Evolutionary conservation across 331 rosid genomes (phyloP).

Genomic region (Malus hybrid): DNA sequence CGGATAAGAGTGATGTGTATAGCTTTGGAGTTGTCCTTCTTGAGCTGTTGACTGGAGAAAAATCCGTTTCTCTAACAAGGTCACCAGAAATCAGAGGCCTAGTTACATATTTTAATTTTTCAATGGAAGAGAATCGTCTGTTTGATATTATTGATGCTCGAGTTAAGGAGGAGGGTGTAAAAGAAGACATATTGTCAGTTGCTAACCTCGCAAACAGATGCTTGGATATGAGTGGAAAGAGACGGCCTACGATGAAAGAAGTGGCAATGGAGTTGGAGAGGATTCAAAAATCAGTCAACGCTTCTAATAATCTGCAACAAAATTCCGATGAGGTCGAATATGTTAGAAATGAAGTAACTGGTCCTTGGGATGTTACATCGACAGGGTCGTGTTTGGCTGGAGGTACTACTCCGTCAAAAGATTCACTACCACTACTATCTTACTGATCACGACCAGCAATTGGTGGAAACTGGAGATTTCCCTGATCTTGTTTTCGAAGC

Average conservation of each 20-base stretch:
- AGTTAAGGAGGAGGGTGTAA: background rate
- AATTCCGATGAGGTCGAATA: background rate
- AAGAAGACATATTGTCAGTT: background rate
- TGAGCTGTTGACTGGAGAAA: constrained; percentile 16
- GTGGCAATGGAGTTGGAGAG: constrained; percentile 14
- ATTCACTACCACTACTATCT: background rate
- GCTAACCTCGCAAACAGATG: constrained; percentile 11
- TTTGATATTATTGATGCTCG: constrained; percentile 9
- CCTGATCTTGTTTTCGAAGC: too few relatives aligned
- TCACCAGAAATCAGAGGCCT: constrained; percentile 11
- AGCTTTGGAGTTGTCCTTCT: constrained; percentile 19
- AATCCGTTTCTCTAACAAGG: background rate
- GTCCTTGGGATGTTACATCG: constrained; percentile 5
- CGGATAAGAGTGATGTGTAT: constrained; percentile 17
- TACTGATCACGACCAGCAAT: too few relatives aligned
- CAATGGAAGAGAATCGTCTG: background rate
- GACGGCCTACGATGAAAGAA: constrained; percentile 21
- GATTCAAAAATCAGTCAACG: background rate
- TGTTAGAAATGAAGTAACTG: background rate
- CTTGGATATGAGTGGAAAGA: constrained; percentile 13
- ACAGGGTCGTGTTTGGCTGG: background rate
- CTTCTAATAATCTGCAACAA: background rate
- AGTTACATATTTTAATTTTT: constrained; percentile 1
- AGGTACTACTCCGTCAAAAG: background rate
- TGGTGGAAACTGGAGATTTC: too few relatives aligned